These are phyloP conservation scores for Paracorniculantispora psalliotae DNA, from an alignment of 2,329 filamentous ascomycete species.

Conservation along the genomic window DNA sequence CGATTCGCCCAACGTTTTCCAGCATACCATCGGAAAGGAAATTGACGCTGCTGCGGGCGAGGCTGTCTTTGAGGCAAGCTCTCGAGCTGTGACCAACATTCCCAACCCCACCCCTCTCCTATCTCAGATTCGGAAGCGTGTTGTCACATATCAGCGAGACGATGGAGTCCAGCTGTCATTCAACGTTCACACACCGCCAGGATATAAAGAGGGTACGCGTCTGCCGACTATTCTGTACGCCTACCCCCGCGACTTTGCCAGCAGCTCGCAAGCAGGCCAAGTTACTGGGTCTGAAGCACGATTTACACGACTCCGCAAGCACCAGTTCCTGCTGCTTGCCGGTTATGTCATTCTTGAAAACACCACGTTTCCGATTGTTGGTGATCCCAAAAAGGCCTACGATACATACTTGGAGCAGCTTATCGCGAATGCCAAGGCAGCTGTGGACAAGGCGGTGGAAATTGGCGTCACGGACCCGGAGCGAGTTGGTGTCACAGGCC, in stretches of 20 bases:
- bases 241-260: conserved; percentile 8
- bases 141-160: conserved; percentile 7
- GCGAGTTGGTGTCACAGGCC: conserved; percentile 4
- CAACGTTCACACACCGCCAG: conserved; percentile 6
- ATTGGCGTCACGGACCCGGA: conserved; percentile 38
- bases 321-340: conserved; percentile 4
- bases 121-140: conserved; percentile 44
- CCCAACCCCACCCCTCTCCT: conserved; percentile 41
- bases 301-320: background rate
- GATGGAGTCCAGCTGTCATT: conserved; percentile 7
- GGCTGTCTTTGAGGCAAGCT: background rate
- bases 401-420: conserved; percentile 10
- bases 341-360: conserved; percentile 7
- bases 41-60: background rate
- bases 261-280: conserved; percentile 1
- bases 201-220: conserved; percentile 5
- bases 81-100: background rate
- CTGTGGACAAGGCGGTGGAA: conserved; percentile 54
- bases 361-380: conserved; percentile 5
- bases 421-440: conserved; percentile 4
- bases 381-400: conserved; percentile 8
- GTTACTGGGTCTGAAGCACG: conserved; percentile 2
- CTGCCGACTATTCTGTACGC: conserved; percentile 9
- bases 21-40: background rate
- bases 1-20: conserved; percentile 2